Evolutionary conservation across 345 rosid species (phyloP).

Genomic region (Ceriops decandra): DNA sequence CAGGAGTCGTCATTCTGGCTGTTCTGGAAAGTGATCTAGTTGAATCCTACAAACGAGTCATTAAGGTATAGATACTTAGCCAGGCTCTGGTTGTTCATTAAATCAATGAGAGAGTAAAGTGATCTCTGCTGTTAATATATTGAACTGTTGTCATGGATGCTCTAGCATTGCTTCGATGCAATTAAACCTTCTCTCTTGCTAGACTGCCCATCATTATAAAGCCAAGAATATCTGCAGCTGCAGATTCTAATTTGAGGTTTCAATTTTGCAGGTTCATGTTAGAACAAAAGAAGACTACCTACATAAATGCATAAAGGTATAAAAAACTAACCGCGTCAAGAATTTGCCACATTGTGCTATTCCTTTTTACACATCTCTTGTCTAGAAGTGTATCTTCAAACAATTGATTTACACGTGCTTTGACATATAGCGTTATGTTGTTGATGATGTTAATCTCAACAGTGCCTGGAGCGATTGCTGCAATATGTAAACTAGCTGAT

Average conservation of each 20-base stretch:
- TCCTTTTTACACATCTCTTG: background rate
- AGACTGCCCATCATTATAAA: too few species aligned
- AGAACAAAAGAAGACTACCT: constrained; percentile 69
- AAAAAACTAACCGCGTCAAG: constrained; percentile 2
- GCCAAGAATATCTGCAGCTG: background rate
- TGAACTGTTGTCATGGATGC: too few species aligned
- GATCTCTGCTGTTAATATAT: too few species aligned
- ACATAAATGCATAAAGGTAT: constrained; percentile 73
- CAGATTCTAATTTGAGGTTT: constrained; percentile 8
- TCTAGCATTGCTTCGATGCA: too few species aligned
- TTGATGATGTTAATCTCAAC: constrained; percentile 19
- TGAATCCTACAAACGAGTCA: constrained; percentile 49
- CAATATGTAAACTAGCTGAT: constrained; percentile 17
- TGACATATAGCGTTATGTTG: background rate
- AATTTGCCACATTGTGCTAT: background rate
- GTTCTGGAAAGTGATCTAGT: constrained; percentile 41
- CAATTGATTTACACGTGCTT: background rate
- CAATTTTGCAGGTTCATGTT: constrained; percentile 58
- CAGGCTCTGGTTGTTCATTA: too few species aligned
- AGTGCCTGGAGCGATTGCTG: constrained; percentile 72
- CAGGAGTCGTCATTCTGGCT: constrained; percentile 72
- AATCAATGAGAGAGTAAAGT: too few species aligned
- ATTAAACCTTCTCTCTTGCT: too few species aligned
- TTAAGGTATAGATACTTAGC: constrained; percentile 41
- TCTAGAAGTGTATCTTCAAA: background rate